Evolutionary conservation across 768 basidiomycete species (phyloP).

Genomic region (Boletus rufocinnamomeus): DNA sequence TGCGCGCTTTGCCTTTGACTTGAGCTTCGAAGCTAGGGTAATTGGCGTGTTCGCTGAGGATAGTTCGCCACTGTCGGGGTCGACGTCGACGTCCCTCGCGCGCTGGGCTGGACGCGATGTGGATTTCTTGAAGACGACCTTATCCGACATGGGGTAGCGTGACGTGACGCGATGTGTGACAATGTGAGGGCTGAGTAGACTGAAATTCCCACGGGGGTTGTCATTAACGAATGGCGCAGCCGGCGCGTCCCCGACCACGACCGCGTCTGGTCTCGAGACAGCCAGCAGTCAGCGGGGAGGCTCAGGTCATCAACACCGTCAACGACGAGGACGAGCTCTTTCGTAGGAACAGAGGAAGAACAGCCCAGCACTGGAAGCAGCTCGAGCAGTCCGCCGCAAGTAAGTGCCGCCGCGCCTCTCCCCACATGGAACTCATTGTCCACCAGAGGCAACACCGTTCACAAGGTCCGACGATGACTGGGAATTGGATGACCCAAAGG

Average conservation of each 20-base stretch:
- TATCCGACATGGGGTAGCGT: conserved; percentile 25
- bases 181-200: not conserved
- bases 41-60: conserved; percentile 48
- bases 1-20: conserved; percentile 67
- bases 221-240: conserved; percentile 25
- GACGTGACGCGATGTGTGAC: conserved; percentile 31
- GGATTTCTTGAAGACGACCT: conserved; percentile 47
- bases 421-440: conserved; percentile 5
- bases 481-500: conserved; percentile 18
- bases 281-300: conserved; percentile 6
- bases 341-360: conserved; percentile 63
- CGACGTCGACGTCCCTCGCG: conserved; percentile 40
- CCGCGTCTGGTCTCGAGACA: conserved; percentile 46
- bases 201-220: conserved; percentile 32
- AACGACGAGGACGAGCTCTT: conserved; percentile 71
- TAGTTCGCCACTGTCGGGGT: conserved; percentile 28
- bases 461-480: conserved; percentile 25
- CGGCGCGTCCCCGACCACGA: conserved; percentile 49
- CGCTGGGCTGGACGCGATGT: conserved; percentile 42
- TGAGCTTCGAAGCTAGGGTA: conserved; percentile 63
- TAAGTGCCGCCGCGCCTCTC: conserved; percentile 30
- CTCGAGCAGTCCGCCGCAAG: conserved; percentile 60
- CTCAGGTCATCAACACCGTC: conserved; percentile 13
- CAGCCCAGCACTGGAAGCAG: conserved; percentile 57
- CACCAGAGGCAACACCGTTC: conserved; percentile 28